Conservation (phyloP, 2,329 filamentous ascomycete species). For the Tolypocladium ovalisporum region DNA sequence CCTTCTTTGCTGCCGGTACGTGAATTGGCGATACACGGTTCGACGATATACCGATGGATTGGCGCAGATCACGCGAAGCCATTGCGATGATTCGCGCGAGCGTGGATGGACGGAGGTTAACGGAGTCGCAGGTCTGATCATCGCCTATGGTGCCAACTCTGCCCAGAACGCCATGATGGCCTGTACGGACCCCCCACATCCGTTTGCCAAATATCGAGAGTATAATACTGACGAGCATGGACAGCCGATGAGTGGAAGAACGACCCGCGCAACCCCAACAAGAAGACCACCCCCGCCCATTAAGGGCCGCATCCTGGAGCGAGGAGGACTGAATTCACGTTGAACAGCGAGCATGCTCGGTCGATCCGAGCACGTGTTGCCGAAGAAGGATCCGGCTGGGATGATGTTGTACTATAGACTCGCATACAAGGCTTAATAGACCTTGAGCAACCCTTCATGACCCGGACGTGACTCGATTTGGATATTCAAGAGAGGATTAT, state of each 20-base stretch:
- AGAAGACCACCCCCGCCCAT: conserved; percentile 33
- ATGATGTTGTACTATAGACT: conserved; percentile 33
- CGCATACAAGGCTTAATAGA: conserved; percentile 22
- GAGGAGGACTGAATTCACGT: conserved; percentile 8
- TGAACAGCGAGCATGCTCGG: conserved; percentile 14
- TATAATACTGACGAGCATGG: conserved; percentile 12
- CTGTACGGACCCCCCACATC: conserved; percentile 41
- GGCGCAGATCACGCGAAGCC: not conserved
- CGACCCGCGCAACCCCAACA: conserved; percentile 78
- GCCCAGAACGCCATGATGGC: conserved; percentile 65
- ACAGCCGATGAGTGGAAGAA: conserved; percentile 92
- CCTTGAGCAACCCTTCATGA: conserved; percentile 12
- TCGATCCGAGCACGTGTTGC: conserved; percentile 10
- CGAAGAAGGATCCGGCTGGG: conserved; percentile 9
- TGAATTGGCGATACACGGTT: conserved; percentile 20
- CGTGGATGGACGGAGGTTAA: not conserved
- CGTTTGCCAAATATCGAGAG: not conserved
- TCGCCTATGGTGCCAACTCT: conserved; percentile 87
- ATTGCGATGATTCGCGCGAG: not conserved
- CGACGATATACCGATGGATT: conserved; percentile 5
- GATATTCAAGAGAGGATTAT: no score
- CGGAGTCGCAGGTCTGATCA: conserved; percentile 55
- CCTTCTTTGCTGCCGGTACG: conserved; percentile 93
- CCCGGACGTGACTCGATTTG: not conserved
- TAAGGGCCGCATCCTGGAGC: conserved; percentile 20